Conservation (phyloP, 495 filamentous ascomycete species). For the Melanomma pulvis-pyrius region DNA sequence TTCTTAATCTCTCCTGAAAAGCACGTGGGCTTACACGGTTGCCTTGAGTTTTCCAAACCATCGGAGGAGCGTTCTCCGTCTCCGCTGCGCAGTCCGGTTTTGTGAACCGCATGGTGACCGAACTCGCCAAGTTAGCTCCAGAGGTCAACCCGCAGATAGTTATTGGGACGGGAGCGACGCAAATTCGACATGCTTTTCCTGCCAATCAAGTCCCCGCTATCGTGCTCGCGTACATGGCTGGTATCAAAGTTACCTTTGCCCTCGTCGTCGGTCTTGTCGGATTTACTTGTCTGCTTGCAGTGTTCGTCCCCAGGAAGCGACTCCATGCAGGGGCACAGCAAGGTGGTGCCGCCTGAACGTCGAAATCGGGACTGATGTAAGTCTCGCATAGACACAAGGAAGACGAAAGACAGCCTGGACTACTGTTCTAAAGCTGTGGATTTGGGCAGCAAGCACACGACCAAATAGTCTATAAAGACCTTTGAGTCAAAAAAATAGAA, state of each 20-base stretch:
- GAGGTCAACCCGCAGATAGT: background rate
- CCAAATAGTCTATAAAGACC: no score
- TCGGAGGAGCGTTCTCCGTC: constrained; percentile 12
- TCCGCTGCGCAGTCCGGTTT: constrained; percentile 14
- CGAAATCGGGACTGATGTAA: background rate
- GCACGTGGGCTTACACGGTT: background rate
- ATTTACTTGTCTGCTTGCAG: constrained; percentile 2
- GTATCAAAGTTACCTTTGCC: constrained; percentile 6
- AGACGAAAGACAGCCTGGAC: background rate
- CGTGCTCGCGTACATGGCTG: background rate
- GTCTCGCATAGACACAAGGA: background rate
- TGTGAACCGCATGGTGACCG: constrained; percentile 2
- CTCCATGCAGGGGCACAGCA: background rate
- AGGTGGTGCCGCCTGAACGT: background rate
- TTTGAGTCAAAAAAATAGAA: no score
- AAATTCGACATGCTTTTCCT: background rate
- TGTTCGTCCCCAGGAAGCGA: background rate
- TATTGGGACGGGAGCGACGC: background rate
- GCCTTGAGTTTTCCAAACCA: constrained; percentile 14
- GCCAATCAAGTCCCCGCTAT: background rate
- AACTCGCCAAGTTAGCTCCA: background rate
- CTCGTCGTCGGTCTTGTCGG: background rate
- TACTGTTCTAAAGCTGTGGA: background rate
- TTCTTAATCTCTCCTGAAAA: background rate
- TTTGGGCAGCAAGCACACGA: background rate